A percentile compares a stretch with the other conserved stretches of the same genome.
These are phyloP conservation scores for Lactuca saligna DNA, from an alignment of 129 eudicot genomes.

Conservation along the genomic window DNA sequence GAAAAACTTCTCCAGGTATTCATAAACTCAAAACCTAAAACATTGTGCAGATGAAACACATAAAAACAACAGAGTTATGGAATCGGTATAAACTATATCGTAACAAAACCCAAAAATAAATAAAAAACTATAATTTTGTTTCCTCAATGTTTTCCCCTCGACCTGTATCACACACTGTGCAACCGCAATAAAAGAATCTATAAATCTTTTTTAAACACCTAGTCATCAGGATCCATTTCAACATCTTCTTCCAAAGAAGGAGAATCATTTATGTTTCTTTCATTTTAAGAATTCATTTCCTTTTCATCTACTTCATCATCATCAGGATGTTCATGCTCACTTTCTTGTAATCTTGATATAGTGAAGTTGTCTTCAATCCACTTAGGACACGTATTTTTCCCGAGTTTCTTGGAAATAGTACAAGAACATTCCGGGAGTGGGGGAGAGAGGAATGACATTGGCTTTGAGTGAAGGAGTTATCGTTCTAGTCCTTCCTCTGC, in stretches of 20 bases:
- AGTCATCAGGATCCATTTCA: constrained; percentile 96
- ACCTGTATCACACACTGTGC: constrained; percentile 20
- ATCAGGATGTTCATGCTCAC: constrained; percentile 52
- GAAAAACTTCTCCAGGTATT: neutral
- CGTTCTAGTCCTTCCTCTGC: constrained; percentile 62
- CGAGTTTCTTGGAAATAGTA: constrained; percentile 42
- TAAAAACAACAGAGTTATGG: neutral
- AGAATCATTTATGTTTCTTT: constrained; percentile 22
- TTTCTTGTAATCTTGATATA: constrained; percentile 34
- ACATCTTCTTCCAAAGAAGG: constrained; percentile 66
- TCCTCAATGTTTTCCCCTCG: no score
- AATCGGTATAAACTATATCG: neutral
- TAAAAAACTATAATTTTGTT: constrained; percentile 4
- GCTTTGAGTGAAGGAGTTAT: constrained; percentile 45
- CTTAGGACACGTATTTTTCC: constrained; percentile 63
- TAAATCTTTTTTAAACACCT: constrained; percentile 25
- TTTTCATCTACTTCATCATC: constrained; percentile 48
- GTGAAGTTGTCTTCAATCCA: constrained; percentile 48
- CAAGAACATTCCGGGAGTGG: constrained; percentile 94
- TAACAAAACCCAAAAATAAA: neutral
- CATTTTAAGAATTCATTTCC: constrained; percentile 39
- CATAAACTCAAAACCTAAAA: constrained; percentile 27
- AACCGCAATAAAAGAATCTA: constrained; percentile 37
- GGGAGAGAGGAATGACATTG: constrained; percentile 70
- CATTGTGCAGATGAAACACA: constrained; percentile 29